These are phyloP conservation scores for Samsoniella hepiali DNA, from an alignment of 2,329 filamentous ascomycete species.

Conservation along the genomic window DNA sequence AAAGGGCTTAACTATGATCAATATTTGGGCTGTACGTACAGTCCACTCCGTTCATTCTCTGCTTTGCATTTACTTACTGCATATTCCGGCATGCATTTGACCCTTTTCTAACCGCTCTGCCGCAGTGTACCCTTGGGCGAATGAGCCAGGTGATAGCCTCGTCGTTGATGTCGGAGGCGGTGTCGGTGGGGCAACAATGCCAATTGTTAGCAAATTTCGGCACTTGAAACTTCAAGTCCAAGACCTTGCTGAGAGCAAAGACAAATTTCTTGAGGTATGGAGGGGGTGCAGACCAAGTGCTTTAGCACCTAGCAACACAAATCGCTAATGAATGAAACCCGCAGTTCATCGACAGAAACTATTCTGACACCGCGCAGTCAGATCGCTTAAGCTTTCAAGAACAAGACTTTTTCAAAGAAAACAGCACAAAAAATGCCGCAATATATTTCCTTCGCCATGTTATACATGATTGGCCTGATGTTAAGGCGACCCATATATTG, in stretches of 20 bases:
- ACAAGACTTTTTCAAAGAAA: neutral
- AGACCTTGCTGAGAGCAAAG: neutral
- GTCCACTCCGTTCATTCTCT: too few relatives aligned
- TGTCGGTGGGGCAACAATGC: neutral
- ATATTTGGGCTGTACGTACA: neutral
- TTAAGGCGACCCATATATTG: neutral
- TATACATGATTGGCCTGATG: neutral
- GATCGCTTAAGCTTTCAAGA: neutral
- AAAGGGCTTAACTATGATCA: neutral
- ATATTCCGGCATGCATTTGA: neutral
- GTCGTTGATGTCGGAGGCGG: neutral
- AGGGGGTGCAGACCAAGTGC: neutral
- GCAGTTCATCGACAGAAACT: neutral
- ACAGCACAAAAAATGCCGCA: neutral
- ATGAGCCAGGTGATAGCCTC: neutral
- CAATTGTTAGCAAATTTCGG: neutral
- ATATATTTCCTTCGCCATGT: neutral
- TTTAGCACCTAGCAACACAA: neutral
- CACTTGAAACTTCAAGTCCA: neutral
- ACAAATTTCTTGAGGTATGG: neutral
- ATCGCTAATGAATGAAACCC: neutral
- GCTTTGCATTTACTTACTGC: too few relatives aligned
- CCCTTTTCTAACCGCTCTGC: neutral
- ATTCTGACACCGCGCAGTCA: neutral
- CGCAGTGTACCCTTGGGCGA: neutral